Evolutionary conservation across 345 rosid genomes (phyloP).

Genomic region (Gynandropsis gynandra): DNA sequence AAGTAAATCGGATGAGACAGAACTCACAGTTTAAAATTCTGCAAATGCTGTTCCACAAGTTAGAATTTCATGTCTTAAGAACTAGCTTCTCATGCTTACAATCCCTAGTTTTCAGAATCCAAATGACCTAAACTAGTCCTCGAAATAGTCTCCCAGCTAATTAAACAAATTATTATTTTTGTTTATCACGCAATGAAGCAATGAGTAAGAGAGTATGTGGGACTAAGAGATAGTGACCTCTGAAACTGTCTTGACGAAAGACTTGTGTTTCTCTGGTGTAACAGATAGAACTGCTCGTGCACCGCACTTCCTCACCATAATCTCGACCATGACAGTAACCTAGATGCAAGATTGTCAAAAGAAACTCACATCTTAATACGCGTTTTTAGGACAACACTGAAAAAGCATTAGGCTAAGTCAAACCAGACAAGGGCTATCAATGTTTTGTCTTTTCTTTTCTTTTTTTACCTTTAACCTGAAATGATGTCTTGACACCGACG

Average conservation of each 20-base stretch:
- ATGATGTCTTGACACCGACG: constrained; percentile 80
- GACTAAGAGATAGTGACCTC: constrained; percentile 44
- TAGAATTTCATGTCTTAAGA: too few species aligned
- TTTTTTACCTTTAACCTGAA: constrained; percentile 65
- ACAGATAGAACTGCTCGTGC: constrained; percentile 50
- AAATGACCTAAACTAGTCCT: too few species aligned
- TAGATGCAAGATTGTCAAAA: constrained; percentile 22
- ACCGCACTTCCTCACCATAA: constrained; percentile 79
- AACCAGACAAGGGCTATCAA: not conserved
- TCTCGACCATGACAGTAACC: constrained; percentile 87
- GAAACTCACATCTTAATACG: not conserved
- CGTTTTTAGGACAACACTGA: too few species aligned
- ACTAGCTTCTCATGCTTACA: too few species aligned
- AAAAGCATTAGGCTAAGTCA: not conserved
- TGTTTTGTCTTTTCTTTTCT: not conserved
- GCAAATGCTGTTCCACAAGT: too few species aligned
- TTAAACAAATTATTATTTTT: too few species aligned
- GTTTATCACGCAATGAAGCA: too few species aligned
- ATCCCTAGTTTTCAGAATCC: too few species aligned
- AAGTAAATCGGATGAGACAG: too few species aligned
- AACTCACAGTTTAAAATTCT: too few species aligned
- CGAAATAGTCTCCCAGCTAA: too few species aligned
- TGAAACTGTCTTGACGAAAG: constrained; percentile 58
- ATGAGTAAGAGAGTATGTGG: not conserved
- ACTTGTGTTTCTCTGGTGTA: constrained; percentile 68